Evolutionary conservation across 2,329 filamentous ascomycete species (phyloP).

Genomic region (Orbilia ellipsospora): DNA sequence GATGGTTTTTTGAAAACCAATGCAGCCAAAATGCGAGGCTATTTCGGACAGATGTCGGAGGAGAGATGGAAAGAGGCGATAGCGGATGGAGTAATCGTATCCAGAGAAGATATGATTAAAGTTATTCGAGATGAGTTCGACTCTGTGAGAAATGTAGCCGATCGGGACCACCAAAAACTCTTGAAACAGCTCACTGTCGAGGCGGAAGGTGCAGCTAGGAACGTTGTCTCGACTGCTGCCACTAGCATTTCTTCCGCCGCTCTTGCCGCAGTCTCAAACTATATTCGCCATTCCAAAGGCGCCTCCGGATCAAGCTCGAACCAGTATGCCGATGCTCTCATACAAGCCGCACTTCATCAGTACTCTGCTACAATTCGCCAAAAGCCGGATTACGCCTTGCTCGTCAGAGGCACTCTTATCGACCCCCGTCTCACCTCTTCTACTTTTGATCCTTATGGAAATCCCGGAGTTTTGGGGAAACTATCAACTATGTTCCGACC

Average conservation of each 20-base stretch:
- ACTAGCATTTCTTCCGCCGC: slow-evolving; percentile 52
- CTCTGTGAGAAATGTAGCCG: slow-evolving; percentile 30
- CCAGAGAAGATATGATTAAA: slow-evolving; percentile 41
- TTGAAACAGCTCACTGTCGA: slow-evolving; percentile 22
- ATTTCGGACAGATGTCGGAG: slow-evolving; percentile 43
- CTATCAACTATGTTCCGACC: slow-evolving; percentile 34
- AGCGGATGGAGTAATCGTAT: slow-evolving; percentile 39
- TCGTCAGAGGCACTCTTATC: slow-evolving; percentile 37
- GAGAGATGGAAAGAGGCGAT: slow-evolving; percentile 45
- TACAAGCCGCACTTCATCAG: slow-evolving; percentile 44
- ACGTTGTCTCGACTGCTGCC: slow-evolving; percentile 33
- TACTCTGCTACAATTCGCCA: slow-evolving; percentile 28
- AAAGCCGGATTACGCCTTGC: slow-evolving; percentile 45
- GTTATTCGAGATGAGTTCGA: slow-evolving; percentile 32
- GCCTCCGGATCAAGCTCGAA: slow-evolving; percentile 17
- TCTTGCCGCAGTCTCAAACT: slow-evolving; percentile 46
- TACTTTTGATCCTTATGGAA: slow-evolving; percentile 45
- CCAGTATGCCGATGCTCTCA: slow-evolving; percentile 47
- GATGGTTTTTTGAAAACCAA: slow-evolving; percentile 40
- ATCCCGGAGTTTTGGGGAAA: slow-evolving; percentile 25
- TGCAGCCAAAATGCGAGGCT: slow-evolving; percentile 34
- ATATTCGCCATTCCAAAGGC: slow-evolving; percentile 39
- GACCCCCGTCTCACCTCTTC: slow-evolving; percentile 46
- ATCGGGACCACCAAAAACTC: slow-evolving; percentile 24
- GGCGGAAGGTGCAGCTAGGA: slow-evolving; percentile 27